These are phyloP conservation scores for Centaurea solstitialis DNA, from an alignment of 129 eudicot genomes.

Conservation along the genomic window DNA sequence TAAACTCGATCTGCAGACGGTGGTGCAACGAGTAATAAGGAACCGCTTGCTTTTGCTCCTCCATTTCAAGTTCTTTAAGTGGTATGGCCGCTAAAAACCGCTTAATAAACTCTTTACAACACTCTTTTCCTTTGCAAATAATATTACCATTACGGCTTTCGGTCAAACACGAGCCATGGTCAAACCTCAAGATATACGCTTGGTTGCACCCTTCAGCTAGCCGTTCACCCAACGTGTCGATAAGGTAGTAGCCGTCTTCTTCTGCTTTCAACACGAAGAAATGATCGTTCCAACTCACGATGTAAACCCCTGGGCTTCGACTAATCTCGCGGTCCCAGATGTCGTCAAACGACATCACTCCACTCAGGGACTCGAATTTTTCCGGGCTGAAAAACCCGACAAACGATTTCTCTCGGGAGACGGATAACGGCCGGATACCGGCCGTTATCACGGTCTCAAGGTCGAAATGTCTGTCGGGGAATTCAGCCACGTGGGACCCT, in stretches of 20 bases:
- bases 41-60: conserved; percentile 51
- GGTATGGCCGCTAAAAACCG: conserved; percentile 74
- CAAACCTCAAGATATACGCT: conserved; percentile 60
- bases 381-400: conserved; percentile 74
- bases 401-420: conserved; percentile 45
- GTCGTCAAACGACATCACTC: conserved; percentile 62
- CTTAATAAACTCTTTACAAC: conserved; percentile 74
- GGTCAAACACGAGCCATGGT: conserved; percentile 36
- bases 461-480: conserved; percentile 75
- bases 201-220: conserved; percentile 67
- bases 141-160: conserved; percentile 9
- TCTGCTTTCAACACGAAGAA: conserved; percentile 70
- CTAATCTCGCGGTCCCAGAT: conserved; percentile 50
- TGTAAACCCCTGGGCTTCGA: conserved; percentile 43
- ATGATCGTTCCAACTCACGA: conserved; percentile 86
- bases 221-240: conserved; percentile 71
- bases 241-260: conserved; percentile 43
- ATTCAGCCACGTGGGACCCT: conserved; percentile 31
- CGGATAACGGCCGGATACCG: conserved; percentile 51
- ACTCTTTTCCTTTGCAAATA: conserved; percentile 37
- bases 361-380: conserved; percentile 58
- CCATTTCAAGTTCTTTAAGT: conserved; percentile 57
- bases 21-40: conserved; percentile 63
- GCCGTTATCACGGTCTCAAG: conserved; percentile 69
- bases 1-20: conserved; percentile 81